Evolutionary conservation across 2,329 filamentous ascomycete genomes (phyloP), one percentile per base, ranked within the genome.

Genomic region (Ophiobolus disseminans): DNA sequence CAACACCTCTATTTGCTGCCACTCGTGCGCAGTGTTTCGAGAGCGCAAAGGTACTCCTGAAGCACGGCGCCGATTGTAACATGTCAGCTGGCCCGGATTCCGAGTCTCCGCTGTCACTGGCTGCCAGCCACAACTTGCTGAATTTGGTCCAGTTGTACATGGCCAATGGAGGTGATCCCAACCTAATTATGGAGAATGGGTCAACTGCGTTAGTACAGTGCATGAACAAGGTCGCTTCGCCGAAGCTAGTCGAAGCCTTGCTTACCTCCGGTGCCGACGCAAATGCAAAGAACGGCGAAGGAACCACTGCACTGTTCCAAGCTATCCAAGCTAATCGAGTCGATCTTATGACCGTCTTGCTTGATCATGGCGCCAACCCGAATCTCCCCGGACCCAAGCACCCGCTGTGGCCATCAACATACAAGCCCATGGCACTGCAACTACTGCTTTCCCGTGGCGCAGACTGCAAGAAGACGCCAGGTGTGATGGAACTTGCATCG

Each of bases 341-440:
- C 39, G 84, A 87, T 48, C 75, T 87, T 1, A 80, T 86, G 50
- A 76, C 71, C 1, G 64, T 74, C 3, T 67, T 84, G 13, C 70
- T 85, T 2, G 78, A 87, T 41, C 79, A 85, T 45, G 80, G 82
- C 3, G 87, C 86, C 2, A 81, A 88, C 59, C 81, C 86, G 7
- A 89, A 90, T 64, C 74, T 88, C 5, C 86, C 86, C 1, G 86
- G 84, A 1, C 85, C 86, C 9, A 87, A 88, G 68, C 83, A 89
- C 72, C 82, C 86, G 70, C 77, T 89, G 19, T 86, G 86, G 86
- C 84, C 85, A 2, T 78, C 85, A 0, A 81, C 80, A 0, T 83
- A 85, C 69, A 78, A 86, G 41, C 76, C 85, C 0, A 71, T 76
- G 6, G 85, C 82, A 50, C 73, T 89, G 23, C 77, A 83, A 58